Evolutionary conservation across 176 grass and related monocot species (phyloP).

Genomic region (Pharus latifolius): DNA sequence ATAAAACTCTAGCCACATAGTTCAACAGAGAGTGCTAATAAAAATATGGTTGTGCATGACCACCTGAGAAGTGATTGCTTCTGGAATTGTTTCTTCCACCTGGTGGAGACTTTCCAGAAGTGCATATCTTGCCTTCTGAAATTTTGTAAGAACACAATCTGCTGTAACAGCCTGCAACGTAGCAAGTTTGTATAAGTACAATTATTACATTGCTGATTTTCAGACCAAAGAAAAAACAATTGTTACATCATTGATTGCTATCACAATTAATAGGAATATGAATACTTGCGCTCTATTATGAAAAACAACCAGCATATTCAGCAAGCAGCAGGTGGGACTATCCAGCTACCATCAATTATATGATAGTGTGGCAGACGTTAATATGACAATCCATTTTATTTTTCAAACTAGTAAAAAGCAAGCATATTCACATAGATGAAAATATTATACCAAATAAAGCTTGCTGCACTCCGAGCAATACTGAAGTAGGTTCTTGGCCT

Average conservation of each 20-base stretch:
- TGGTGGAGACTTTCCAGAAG: conserved; percentile 67
- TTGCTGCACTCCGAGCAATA: conserved; percentile 84
- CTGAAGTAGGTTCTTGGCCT: conserved; percentile 60
- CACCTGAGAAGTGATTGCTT: conserved; percentile 41
- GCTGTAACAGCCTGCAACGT: conserved; percentile 54
- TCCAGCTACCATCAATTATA: neutral
- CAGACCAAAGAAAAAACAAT: no score
- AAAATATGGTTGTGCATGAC: neutral
- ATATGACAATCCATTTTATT: neutral
- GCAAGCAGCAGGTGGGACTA: neutral
- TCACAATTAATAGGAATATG: neutral
- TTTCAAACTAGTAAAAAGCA: neutral
- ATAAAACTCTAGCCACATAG: neutral
- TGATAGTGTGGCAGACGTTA: neutral
- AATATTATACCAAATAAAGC: conserved; percentile 71
- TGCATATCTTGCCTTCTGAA: conserved; percentile 61
- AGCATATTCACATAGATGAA: neutral
- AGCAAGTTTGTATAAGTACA: neutral
- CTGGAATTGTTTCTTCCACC: conserved; percentile 53
- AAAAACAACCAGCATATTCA: neutral
- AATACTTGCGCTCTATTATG: neutral
- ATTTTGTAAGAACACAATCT: conserved; percentile 43
- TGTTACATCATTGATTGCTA: no score
- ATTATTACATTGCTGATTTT: conserved; percentile 5
- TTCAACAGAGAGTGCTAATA: neutral